Evolutionary conservation across 2,329 filamentous ascomycete species (phyloP), one percentile per base, ranked within the genome.

Genomic region (Coccinonectria pachysandricola): DNA sequence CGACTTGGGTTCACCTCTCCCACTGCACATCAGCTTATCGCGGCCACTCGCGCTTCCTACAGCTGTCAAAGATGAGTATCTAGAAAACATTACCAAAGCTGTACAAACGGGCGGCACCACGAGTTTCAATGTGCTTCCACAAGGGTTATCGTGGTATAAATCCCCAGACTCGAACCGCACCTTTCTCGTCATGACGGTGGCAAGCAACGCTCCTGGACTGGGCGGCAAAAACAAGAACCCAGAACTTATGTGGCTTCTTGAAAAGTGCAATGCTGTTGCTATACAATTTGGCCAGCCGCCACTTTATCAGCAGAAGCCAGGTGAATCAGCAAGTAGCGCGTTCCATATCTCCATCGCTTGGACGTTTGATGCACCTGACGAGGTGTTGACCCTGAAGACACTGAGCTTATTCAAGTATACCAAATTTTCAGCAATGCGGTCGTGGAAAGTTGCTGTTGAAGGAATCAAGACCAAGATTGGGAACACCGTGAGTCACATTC

Each of bases 271-370:
- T 53, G 49, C 52, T 58, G 69, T 7, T 80, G 78, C 46, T 94
- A 95, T 54, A 48, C 53, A 4, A 55, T 79, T 77, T 49, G 63
- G 62, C 0, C 83, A 92, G 47, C 76, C 81, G 2, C 54, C 68
- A 13, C 65, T 96, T 2, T 96, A 96, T 52, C 52, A 58, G 29
- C 42, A 41, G 27, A 36, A 26, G 15, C 29, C 32, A 5, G 32
- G 27, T 4, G 49, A 49, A 7, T 19, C 34, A 6, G 48, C 37
- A 18, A 48, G 40, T 17, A 35, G 24, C 39, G 72, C 69, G 12
- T 95, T 95, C 47, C 91, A 98, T 54, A 60, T 96, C 33, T 94
- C 86, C 23, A 73, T 98, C 30, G 91, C 79, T 0, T 96, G 88
- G 91, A 79, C 71, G 1, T 64, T 88, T 35, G 53, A 62, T 7